Base-by-base conservation (phyloP, 2,329 filamentous ascomycete genomes). In the Mycosphaerelloides madeirae region DNA sequence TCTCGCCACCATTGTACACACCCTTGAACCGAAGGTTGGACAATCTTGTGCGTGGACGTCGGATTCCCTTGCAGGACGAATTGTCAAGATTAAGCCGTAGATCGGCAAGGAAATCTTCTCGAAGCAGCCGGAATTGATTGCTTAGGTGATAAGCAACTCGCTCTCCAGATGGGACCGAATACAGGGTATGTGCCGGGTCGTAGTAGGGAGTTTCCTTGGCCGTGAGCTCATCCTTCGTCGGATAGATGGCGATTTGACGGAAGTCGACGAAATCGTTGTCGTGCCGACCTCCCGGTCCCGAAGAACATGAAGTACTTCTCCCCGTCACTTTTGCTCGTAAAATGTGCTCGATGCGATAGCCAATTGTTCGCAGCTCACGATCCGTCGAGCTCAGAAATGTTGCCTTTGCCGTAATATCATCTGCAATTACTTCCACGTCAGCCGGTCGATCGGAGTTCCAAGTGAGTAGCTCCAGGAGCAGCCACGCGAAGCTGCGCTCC, bases 51-150 rank as follows among this genome's bases (percentile, higher is more conserved):
- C 44, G 1, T 4, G 66, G 54, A 44, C 46, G 59, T 29, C 70
- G 64, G 9, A 15, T 72, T 51, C 75, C 79, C n/a, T 65, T 66
- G 0, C 73, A 74, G 9, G 61, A 67, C 0, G 75, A 69, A 3
- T 72, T 65, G 20, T 79, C 72, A 0, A 83, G 60, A 39, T 84
- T 82, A 6, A 80, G 76, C 0, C 79, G 74, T 2, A 89, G 66
- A 49, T 84, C 82, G 0, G 71, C 76, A 0, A 87, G 64, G 73
- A 87, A 81, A 50, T 88, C 84, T 53, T 88, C 84, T 2, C 85
- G 69, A 0, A 87, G 68, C 1, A 88, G 71, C 0, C 85, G 80
- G 50, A 85, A 89, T 41, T 87, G 81, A 56, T 84, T 85, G 54
- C 86, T 84, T 0, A 85, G 62, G 57, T 87, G 80, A 57, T 25